Evolutionary conservation across 2,329 filamentous ascomycete species (phyloP), one percentile per base, ranked within the genome.

Genomic region (Alternaria ethzedia): DNA sequence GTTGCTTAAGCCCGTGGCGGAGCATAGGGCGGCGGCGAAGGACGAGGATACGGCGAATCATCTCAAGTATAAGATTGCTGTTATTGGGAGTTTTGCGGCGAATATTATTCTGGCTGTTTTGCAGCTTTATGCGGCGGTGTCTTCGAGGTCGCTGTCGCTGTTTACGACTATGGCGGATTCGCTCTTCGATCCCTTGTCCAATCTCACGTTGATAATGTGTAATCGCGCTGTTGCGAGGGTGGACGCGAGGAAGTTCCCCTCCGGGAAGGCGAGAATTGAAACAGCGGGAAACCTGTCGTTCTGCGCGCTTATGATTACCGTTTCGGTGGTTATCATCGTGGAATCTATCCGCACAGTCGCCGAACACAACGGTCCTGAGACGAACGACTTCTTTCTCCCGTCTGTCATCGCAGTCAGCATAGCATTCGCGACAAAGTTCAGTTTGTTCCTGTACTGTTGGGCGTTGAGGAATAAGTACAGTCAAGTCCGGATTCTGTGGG

Each of bases 271-370:
- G 6, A 90, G 96, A 28, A 92, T 99, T 66, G 95, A 98, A 81
- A 98, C 94, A 0, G 92, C 94, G 0, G 96, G 96, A 56, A 99
- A 98, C 76, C 97, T 98, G 68, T 89, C 91, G 63, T 99, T 99
- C 81, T 97, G 94, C 81, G 97, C 97, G 80, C 85, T 99, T 72
- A 98, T 99, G 96, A 94, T 90, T 20, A 85, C 93, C 10, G 95
- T 98, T 8, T 97, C 94, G 0, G 85, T 96, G 69, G 93, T 98
- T 75, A 89, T 99, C 59, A 96, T 99, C 72, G 93, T 95, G 21
- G 93, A 97, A 78, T 94, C 94, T 1, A 85, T 88, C 26, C 87
- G 89, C 59, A 90, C 96, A 61, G 84, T 98, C 3, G 85, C 82
- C 1, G 81, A 84, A 47, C 75, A 79, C 52, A 62, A 36, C 1